Evolutionary conservation across 441 rosid genomes (phyloP).

Genomic region (Populus trichocarpa): DNA sequence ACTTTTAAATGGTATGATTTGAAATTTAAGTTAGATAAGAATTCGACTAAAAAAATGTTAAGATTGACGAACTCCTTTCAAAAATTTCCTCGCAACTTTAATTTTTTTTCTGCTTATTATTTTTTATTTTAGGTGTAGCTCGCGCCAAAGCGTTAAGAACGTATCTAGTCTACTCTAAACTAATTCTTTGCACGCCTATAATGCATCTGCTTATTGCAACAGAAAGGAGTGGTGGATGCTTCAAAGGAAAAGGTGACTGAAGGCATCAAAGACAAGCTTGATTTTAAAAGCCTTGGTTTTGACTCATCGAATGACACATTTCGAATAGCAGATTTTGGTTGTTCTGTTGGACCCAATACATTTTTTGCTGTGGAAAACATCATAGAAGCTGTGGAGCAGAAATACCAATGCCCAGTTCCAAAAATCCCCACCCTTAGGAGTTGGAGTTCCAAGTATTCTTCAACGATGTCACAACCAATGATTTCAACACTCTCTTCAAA

Average conservation of each 20-base stretch:
- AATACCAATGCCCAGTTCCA: not conserved
- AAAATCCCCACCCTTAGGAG: not conserved
- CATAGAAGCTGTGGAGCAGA: slow-evolving; percentile 4
- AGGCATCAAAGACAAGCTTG: slow-evolving; percentile 10
- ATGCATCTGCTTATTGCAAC: not conserved
- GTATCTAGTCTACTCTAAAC: too few species aligned
- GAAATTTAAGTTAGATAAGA: too few species aligned
- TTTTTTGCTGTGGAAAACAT: slow-evolving; percentile 19
- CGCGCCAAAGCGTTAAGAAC: too few species aligned
- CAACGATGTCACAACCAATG: slow-evolving; percentile 21
- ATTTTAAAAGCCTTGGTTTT: not conserved
- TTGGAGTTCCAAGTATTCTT: slow-evolving; percentile 20
- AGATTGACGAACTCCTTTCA: too few species aligned
- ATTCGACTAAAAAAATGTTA: too few species aligned
- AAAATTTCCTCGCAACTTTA: too few species aligned
- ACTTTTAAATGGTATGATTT: too few species aligned
- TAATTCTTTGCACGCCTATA: too few species aligned
- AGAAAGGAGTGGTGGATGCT: slow-evolving; percentile 3
- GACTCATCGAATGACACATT: not conserved
- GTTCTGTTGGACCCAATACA: slow-evolving; percentile 24
- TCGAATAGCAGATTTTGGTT: slow-evolving; percentile 19
- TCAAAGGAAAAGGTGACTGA: slow-evolving; percentile 4
- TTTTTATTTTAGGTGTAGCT: too few species aligned
- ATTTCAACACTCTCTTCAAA: slow-evolving; percentile 39
- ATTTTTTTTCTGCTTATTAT: too few species aligned